A percentile compares a stretch with the other conserved stretches of the same genome.
Evolutionary conservation across 2,329 filamentous ascomycete genomes (phyloP).

Genomic region (Graphilbum sp.): DNA sequence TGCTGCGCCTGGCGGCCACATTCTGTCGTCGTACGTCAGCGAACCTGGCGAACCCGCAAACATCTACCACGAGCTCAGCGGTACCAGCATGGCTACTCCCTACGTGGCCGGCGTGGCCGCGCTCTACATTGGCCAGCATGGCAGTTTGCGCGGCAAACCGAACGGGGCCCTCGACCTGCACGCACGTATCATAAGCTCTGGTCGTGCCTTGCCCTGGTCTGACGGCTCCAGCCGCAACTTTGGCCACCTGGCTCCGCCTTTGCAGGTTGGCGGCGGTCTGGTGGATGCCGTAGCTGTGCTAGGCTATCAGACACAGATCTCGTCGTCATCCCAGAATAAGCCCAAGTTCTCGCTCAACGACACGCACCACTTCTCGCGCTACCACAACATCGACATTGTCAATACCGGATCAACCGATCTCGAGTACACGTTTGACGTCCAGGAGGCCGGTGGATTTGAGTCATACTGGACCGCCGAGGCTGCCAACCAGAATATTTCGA

Average conservation of each 20-base stretch:
- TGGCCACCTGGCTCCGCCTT: slow-evolving; percentile 2
- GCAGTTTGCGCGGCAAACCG: not conserved
- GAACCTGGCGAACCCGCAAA: slow-evolving; percentile 15
- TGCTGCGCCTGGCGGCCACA: slow-evolving; percentile 25
- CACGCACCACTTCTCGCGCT: slow-evolving; percentile 20
- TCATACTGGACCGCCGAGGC: slow-evolving; percentile 13
- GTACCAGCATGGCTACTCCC: slow-evolving; percentile 32
- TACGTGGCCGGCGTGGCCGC: not conserved
- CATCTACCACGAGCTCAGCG: slow-evolving; percentile 15
- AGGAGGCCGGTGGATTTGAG: slow-evolving; percentile 19
- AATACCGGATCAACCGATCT: slow-evolving; percentile 20
- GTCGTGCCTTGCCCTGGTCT: not conserved
- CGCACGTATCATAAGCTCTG: slow-evolving; percentile 15
- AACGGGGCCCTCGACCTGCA: slow-evolving; percentile 12
- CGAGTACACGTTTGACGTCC: slow-evolving; percentile 17
- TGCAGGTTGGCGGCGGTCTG: slow-evolving; percentile 22
- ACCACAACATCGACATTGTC: slow-evolving; percentile 16
- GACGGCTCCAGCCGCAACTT: not conserved
- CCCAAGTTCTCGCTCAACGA: slow-evolving; percentile 26
- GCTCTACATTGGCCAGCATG: not conserved
- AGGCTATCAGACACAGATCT: slow-evolving; percentile 19
- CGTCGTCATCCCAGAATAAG: slow-evolving; percentile 14
- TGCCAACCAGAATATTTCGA: slow-evolving; percentile 17
- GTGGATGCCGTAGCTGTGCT: slow-evolving; percentile 25
- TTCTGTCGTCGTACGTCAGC: slow-evolving; percentile 26